phyloP scores from a whole-genome alignment of 164 flowering plant genomes.

The Vitis riparia region DNA sequence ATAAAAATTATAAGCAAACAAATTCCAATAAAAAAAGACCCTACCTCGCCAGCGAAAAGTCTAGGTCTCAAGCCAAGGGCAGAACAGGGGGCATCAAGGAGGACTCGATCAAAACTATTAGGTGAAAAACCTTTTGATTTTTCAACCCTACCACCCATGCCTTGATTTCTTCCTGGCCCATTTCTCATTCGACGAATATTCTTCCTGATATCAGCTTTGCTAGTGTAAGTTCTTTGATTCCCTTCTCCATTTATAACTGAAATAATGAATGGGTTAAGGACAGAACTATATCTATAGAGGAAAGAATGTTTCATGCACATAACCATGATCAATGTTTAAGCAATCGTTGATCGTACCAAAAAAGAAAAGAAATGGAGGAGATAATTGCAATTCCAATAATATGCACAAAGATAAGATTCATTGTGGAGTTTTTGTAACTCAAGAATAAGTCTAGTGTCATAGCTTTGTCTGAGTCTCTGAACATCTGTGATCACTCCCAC shows the following conservation, averaged over 20 bases:
- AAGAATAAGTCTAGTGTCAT: no score
- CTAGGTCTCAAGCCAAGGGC: slow-evolving; percentile 98
- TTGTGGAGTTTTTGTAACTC: no score
- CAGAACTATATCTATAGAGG: not conserved
- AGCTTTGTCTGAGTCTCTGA: no score
- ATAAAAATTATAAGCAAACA: not conserved
- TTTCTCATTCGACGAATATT: slow-evolving; percentile 56
- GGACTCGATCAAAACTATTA: slow-evolving; percentile 87
- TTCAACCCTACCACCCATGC: slow-evolving; percentile 70
- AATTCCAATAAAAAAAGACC: slow-evolving; percentile 1
- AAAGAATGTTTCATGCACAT: not conserved
- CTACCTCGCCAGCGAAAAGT: slow-evolving; percentile 78
- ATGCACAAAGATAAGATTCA: no score
- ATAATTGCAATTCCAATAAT: no score
- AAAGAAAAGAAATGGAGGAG: no score
- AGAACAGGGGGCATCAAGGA: slow-evolving; percentile 98
- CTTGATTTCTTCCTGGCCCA: slow-evolving; percentile 85
- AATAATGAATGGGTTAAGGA: slow-evolving; percentile 16
- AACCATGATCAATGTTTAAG: not conserved
- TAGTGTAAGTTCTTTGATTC: slow-evolving; percentile 31
- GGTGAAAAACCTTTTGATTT: slow-evolving; percentile 78
- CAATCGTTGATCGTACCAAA: no score
- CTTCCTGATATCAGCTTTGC: slow-evolving; percentile 64
- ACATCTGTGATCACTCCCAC: no score
- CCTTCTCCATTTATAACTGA: slow-evolving; percentile 35